These are phyloP conservation scores for Yamadazyma mexicana DNA, from an alignment of 1,139 yeast genomes.

Conservation along the genomic window DNA sequence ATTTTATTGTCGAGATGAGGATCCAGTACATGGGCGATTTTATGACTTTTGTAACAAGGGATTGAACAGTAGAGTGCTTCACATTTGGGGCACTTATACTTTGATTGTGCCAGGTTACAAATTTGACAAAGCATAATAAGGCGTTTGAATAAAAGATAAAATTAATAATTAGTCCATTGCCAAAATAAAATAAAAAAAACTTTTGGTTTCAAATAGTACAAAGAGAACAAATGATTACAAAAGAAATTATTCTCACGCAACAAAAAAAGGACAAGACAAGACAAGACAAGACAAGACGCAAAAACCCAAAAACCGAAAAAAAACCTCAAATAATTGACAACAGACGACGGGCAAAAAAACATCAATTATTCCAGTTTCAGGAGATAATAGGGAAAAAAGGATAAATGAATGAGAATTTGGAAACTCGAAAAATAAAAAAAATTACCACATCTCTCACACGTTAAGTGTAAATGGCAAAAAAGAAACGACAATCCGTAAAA, in stretches of 20 bases:
- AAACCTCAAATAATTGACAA: too few relatives aligned
- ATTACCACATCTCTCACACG: too few relatives aligned
- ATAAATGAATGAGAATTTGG: neutral
- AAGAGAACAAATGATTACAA: conserved; percentile 6
- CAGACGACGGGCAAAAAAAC: too few relatives aligned
- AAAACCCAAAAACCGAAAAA: too few relatives aligned
- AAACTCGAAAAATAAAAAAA: neutral
- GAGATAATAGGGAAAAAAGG: neutral
- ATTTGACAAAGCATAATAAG: conserved; percentile 46
- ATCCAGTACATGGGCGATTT: neutral
- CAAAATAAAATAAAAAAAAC: too few relatives aligned
- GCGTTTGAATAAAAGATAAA: too few relatives aligned
- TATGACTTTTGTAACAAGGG: conserved; percentile 47
- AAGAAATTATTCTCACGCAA: too few relatives aligned
- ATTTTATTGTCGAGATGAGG: neutral
- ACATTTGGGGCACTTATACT: conserved; percentile 68
- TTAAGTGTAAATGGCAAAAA: too few relatives aligned
- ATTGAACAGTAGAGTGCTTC: conserved; percentile 50
- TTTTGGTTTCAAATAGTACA: conserved; percentile 53
- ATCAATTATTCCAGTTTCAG: neutral
- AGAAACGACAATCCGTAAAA: too few relatives aligned
- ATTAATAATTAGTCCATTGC: too few relatives aligned
- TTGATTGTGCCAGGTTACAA: conserved; percentile 40
- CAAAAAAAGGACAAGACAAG: too few relatives aligned
- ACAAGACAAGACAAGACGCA: too few relatives aligned